phyloP scores from a whole-genome alignment of 1,284 basidiomycete species.

The Neonothopanus nambi region DNA sequence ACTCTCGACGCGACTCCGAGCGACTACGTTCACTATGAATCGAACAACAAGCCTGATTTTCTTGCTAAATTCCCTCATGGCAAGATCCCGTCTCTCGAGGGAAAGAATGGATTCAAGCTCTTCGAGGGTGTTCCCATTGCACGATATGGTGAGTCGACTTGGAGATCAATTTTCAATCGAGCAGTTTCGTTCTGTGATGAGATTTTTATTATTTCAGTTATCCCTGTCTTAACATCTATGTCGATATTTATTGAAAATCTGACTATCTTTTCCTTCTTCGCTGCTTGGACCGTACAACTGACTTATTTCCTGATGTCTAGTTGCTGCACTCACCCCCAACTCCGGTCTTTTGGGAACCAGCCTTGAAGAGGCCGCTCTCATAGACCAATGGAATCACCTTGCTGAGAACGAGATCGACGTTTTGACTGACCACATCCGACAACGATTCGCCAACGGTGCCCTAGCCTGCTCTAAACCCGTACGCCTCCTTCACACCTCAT shows the following conservation, averaged over 20 bases:
- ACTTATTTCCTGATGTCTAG: conserved; percentile 38
- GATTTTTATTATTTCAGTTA: conserved; percentile 27
- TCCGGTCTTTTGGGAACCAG: conserved; percentile 41
- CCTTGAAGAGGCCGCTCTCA: conserved; percentile 40
- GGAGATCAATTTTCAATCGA: conserved; percentile 24
- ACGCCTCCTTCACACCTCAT: conserved; percentile 25
- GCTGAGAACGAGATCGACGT: conserved; percentile 39
- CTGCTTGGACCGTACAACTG: no score
- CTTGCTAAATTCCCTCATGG: conserved; percentile 80
- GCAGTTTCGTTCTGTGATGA: conserved; percentile 26
- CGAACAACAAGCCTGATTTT: conserved; percentile 81
- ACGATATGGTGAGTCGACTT: conserved; percentile 76
- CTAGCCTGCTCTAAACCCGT: conserved; percentile 68
- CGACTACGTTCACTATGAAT: conserved; percentile 64
- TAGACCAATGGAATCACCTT: conserved; percentile 51
- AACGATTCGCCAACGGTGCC: conserved; percentile 40
- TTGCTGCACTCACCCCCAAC: conserved; percentile 56
- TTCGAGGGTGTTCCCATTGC: conserved; percentile 78
- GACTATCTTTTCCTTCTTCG: no score
- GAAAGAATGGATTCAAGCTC: conserved; percentile 77
- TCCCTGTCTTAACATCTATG: conserved; percentile 29
- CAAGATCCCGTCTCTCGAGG: conserved; percentile 85
- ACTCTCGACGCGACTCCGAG: conserved; percentile 57
- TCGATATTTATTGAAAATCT: conserved; percentile 17
- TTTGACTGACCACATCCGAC: conserved; percentile 36